Evolutionary conservation across 768 basidiomycete genomes (phyloP), one percentile per base, ranked within the genome.

Genomic region (Filobasidium floriforme): DNA sequence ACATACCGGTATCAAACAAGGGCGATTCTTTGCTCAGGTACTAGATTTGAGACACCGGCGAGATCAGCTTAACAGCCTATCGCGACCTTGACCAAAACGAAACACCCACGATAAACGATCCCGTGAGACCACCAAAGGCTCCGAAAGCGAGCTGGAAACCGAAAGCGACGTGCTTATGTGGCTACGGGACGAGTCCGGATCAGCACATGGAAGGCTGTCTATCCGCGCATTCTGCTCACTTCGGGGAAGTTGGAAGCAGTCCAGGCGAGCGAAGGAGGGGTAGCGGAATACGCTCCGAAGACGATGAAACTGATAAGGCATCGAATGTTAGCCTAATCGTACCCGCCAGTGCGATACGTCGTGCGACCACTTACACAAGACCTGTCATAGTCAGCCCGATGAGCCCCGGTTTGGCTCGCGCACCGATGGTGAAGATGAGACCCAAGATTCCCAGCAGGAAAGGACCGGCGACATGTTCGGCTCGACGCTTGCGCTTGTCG

Each of bases 331-430:
- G 46, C 24, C 12, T 12, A 24, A n/a, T n/a, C n/a, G n/a, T n/a
- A n/a, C n/a, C n/a, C n/a, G n/a, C n/a, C n/a, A n/a, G n/a, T n/a
- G n/a, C n/a, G n/a, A n/a, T n/a, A n/a, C n/a, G n/a, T n/a, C n/a
- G n/a, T n/a, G 3, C 46, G 24, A 24, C 46, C 5, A 51, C 46
- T 12, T 12, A 51, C 54, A 57, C 54, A 15, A 57, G 29, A 7
- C 54, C 54, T 4, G 54, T 57, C 54, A 57, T 57, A 4, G 54
- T 57, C 54, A 57, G 15, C 54, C 54, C 54, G 26, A 57, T 32
- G 4, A 57, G 54, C 3, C 24, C 24, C 19, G 22, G 12, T 26
- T 24, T 15, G 22, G 54, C 54, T 2, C 54, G 22, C 14, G 24
- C 19, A 3, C 24, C 54, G 29, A 57, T 26, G 18, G 54, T 57